Conservation (phyloP, 1,284 basidiomycete genomes). For the Boletus smithii region DNA sequence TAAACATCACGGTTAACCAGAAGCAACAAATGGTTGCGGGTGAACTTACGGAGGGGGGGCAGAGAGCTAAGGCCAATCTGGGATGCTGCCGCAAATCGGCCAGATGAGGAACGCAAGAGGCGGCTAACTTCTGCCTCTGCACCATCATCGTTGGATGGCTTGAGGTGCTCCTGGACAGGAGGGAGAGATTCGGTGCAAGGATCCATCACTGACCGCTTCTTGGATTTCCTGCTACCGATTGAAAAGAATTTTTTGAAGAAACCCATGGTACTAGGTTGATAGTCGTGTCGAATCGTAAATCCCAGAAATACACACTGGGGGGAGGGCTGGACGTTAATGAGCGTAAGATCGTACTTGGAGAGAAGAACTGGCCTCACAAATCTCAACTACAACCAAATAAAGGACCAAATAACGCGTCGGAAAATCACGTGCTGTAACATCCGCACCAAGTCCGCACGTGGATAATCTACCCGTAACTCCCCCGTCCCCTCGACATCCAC, state of each 20-base stretch:
- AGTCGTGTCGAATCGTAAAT: conserved; percentile 30
- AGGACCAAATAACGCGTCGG: conserved; percentile 33
- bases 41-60: conserved; percentile 63
- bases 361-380: conserved; percentile 17
- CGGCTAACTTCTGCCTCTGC: conserved; percentile 60
- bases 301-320: conserved; percentile 2
- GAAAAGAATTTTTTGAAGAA: conserved; percentile 71
- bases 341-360: conserved; percentile 27
- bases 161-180: conserved; percentile 15
- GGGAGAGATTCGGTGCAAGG: conserved; percentile 7
- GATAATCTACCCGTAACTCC: no score
- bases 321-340: conserved; percentile 26
- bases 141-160: conserved; percentile 36
- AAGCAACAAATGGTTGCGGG: neutral
- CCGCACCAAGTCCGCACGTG: neutral
- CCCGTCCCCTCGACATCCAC: no score
- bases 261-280: conserved; percentile 48
- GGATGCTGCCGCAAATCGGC: conserved; percentile 53
- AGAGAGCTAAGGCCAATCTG: conserved; percentile 55
- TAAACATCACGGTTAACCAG: neutral
- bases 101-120: conserved; percentile 68
- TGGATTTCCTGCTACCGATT: conserved; percentile 60
- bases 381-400: conserved; percentile 49
- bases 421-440: conserved; percentile 19
- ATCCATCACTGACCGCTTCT: conserved; percentile 36